phyloP scores from a whole-genome alignment of 2,329 filamentous ascomycete species.

The Penicillium brevicompactum region DNA sequence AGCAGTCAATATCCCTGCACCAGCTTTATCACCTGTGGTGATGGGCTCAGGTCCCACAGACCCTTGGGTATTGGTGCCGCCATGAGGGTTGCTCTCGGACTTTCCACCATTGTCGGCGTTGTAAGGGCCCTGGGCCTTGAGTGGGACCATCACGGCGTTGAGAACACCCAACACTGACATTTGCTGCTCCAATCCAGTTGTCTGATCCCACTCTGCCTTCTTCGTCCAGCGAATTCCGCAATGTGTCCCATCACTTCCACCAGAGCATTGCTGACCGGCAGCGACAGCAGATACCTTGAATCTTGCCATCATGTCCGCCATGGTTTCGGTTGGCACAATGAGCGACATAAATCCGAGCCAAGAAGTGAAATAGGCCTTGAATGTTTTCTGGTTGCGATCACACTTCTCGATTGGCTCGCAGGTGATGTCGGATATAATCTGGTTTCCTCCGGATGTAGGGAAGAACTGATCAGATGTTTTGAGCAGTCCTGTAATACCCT shows the following conservation, averaged over 20 bases:
- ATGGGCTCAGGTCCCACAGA: constrained; percentile 4
- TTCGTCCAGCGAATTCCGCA: constrained; percentile 65
- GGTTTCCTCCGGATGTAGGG: constrained; percentile 42
- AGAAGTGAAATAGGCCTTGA: constrained; percentile 68
- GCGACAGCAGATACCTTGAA: constrained; percentile 59
- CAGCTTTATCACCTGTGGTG: constrained; percentile 31
- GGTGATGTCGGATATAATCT: constrained; percentile 63
- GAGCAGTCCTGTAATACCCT: constrained; percentile 57
- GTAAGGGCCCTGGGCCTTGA: constrained; percentile 47
- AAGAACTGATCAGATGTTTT: constrained; percentile 52
- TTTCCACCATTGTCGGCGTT: constrained; percentile 56
- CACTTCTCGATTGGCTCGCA: constrained; percentile 64
- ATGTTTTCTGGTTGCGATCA: constrained; percentile 68
- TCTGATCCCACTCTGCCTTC: constrained; percentile 52
- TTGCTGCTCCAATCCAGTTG: constrained; percentile 64
- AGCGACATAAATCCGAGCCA: constrained; percentile 63
- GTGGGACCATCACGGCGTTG: constrained; percentile 59
- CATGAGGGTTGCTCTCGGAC: constrained; percentile 32
- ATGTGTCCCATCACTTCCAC: constrained; percentile 49
- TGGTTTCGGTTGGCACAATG: constrained; percentile 58
- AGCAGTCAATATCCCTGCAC: constrained; percentile 35
- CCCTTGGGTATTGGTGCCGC: constrained; percentile 18
- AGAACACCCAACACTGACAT: constrained; percentile 66
- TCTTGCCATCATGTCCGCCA: constrained; percentile 55
- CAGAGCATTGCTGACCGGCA: constrained; percentile 63